Evolutionary conservation across 1,284 basidiomycete species (phyloP).

Genomic region (Irpex lacteus): DNA sequence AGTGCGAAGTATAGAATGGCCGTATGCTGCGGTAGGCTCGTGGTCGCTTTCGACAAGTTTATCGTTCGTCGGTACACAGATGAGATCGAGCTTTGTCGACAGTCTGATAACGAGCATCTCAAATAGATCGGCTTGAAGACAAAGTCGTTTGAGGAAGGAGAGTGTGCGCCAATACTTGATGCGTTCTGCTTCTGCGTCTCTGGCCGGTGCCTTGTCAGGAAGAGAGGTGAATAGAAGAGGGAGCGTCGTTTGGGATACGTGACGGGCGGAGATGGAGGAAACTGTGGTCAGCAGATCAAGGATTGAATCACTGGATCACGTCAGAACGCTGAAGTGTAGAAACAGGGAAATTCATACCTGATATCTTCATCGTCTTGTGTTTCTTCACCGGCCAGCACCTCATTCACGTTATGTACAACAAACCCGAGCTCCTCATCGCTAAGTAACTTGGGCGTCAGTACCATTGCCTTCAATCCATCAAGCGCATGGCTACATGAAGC

Average conservation of each 20-base stretch:
- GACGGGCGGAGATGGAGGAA: constrained; percentile 57
- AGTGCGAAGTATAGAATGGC: constrained; percentile 76
- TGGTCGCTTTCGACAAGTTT: constrained; percentile 25
- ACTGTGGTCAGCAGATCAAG: constrained; percentile 71
- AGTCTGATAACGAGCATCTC: constrained; percentile 82
- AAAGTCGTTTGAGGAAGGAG: constrained; percentile 72
- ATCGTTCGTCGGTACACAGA: constrained; percentile 43
- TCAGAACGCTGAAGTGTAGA: not conserved
- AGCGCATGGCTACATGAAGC: constrained; percentile 60
- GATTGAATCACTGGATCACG: constrained; percentile 52
- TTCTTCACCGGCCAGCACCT: constrained; percentile 57
- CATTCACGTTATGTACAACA: constrained; percentile 75
- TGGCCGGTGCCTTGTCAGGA: constrained; percentile 61
- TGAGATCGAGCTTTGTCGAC: constrained; percentile 74
- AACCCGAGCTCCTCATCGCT: constrained; percentile 75
- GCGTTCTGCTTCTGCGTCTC: constrained; percentile 55
- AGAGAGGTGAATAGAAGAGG: constrained; percentile 78
- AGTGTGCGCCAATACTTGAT: constrained; percentile 71
- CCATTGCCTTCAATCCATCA: constrained; percentile 58
- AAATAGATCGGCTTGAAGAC: constrained; percentile 76
- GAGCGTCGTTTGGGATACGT: constrained; percentile 75
- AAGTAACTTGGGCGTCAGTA: constrained; percentile 64
- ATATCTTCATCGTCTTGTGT: constrained; percentile 53
- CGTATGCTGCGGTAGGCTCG: constrained; percentile 73
- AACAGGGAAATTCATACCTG: constrained; percentile 37